A percentile compares a stretch with the other conserved stretches of the same genome.
These are phyloP conservation scores for Populus alba DNA, from an alignment of 345 rosid species.

Conservation along the genomic window DNA sequence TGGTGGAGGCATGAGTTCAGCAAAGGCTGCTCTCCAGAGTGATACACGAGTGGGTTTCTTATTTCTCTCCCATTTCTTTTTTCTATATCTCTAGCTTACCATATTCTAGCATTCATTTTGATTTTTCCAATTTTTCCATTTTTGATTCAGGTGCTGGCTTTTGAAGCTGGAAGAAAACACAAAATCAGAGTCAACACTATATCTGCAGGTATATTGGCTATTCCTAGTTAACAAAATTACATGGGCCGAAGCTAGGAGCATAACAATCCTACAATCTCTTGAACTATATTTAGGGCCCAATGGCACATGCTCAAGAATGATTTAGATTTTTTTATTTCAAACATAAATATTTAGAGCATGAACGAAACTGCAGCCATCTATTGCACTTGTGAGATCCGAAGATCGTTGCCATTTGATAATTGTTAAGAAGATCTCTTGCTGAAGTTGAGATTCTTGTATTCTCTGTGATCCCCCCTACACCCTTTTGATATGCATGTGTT, in stretches of 20 bases:
- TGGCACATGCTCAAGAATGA: not conserved
- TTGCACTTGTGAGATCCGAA: not conserved
- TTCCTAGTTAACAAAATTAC: not conserved
- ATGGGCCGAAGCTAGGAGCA: not conserved
- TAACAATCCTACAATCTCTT: too few species aligned
- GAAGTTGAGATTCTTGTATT: not conserved
- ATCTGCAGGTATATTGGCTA: slow-evolving; percentile 52
- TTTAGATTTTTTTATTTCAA: not conserved
- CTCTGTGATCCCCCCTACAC: too few species aligned
- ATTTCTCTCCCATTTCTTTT: not conserved
- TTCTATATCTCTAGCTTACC: not conserved
- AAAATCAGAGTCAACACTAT: slow-evolving; percentile 66
- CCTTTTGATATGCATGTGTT: not conserved
- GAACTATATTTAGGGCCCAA: not conserved
- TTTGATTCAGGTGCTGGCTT: slow-evolving; percentile 61
- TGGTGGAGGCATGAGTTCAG: slow-evolving; percentile 99
- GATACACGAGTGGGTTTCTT: slow-evolving; percentile 62
- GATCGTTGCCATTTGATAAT: not conserved
- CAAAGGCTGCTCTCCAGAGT: slow-evolving; percentile 97
- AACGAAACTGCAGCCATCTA: not conserved
- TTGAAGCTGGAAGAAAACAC: slow-evolving; percentile 71
- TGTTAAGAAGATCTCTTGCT: not conserved
- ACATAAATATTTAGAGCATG: not conserved
- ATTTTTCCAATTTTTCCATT: not conserved
- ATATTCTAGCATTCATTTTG: not conserved